phyloP scores from a whole-genome alignment of 306 rosid genomes.

The Prunus dulcis region DNA sequence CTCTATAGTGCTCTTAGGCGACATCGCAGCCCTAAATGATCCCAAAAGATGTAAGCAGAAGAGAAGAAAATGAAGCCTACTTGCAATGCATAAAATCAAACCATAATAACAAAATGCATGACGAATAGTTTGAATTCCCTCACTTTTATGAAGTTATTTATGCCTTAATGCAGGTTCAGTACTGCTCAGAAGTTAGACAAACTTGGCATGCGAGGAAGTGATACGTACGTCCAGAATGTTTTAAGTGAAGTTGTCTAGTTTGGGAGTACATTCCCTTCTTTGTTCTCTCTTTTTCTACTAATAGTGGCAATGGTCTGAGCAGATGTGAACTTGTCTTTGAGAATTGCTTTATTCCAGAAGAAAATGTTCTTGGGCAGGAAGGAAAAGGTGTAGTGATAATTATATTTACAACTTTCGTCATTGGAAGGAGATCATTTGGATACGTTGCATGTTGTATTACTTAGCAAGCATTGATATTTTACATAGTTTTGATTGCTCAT shows the following conservation, averaged over 20 bases:
- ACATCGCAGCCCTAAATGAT: not conserved
- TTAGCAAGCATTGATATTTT: not conserved
- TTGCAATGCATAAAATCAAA: slow-evolving; percentile 7
- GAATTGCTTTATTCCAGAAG: slow-evolving; percentile 92
- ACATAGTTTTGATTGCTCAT: not conserved
- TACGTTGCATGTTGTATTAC: not conserved
- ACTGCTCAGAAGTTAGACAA: slow-evolving; percentile 95
- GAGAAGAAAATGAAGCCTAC: not conserved
- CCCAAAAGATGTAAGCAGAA: not conserved
- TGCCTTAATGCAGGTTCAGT: slow-evolving; percentile 65
- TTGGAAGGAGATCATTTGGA: slow-evolving; percentile 7
- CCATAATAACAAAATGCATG: slow-evolving; percentile 1
- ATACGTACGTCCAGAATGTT: slow-evolving; percentile 64
- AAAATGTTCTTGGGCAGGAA: slow-evolving; percentile 89
- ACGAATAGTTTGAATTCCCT: slow-evolving; percentile 18
- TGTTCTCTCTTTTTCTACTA: slow-evolving; percentile 26
- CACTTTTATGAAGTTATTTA: slow-evolving; percentile 7
- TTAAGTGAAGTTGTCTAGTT: slow-evolving; percentile 13
- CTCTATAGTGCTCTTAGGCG: not conserved
- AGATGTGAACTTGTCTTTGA: slow-evolving; percentile 99
- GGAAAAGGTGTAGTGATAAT: slow-evolving; percentile 73
- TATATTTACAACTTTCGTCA: slow-evolving; percentile 10
- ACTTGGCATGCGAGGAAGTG: slow-evolving; percentile 99
- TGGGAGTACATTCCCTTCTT: slow-evolving; percentile 12
- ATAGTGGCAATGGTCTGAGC: slow-evolving; percentile 38